Evolutionary conservation across 2,329 filamentous ascomycete genomes (phyloP), one percentile per base, ranked within the genome.

Genomic region (Talaromyces marneffei): DNA sequence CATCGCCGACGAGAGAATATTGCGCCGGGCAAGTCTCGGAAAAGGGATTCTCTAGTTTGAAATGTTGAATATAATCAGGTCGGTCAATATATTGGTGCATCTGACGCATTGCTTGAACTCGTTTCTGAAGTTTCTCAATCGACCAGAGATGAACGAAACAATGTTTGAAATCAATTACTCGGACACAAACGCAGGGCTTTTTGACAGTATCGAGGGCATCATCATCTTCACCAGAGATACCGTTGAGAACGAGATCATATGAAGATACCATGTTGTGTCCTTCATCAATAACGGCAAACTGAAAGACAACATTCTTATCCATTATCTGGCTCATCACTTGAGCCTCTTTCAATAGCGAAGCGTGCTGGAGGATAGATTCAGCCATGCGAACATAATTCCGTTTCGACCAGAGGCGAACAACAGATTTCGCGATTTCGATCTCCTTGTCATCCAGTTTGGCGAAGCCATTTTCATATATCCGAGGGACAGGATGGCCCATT

Each of bases 271-370:
- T 83, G 23, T 87, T 87, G 70, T 99, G 92, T 1, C 94, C 94
- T 65, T 89, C 80, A 69, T 97, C 93, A 33, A 97, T 86, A 60
- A 97, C 87, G 12, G 91, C 89, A 72, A 97, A 99, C 74, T 99
- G 94, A 73, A 99, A 97, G 20, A 93, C 88, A 8, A 97, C 90
- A 66, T 87, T 87, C 73, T 97, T 94, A 67, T 94, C 90, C 79
- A 99, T 89, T 69, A 96, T 91, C 68, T 96, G 93, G 78, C 92
- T 96, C 91, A 99, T 94, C 63, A 99, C 88, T 71, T 99, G 94
- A 1, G 94, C 94, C 75, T 99, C 94, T 73, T 99, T 99, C 62
- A 99, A 76, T 29, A 87, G 85, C 7, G 90, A 87, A 2, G 93
- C 93, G 72, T 96, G 88, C 71, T 96, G 92, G 50, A 99, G 80